These are phyloP conservation scores for Venturia oleaginea DNA, from an alignment of 2,329 filamentous ascomycete species.

Conservation along the genomic window DNA sequence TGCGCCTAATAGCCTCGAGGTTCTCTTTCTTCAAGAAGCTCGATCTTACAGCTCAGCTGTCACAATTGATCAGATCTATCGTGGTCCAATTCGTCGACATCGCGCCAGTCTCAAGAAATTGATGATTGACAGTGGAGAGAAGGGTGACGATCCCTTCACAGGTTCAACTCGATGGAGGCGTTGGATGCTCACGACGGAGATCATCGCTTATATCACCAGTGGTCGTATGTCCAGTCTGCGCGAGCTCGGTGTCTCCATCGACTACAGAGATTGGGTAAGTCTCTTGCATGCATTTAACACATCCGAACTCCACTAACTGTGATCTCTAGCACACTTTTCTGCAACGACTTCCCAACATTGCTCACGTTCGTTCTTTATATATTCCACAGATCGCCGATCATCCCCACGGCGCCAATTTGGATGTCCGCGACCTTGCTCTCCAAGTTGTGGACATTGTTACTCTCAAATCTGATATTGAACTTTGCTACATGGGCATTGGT, in stretches of 20 bases:
- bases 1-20: slow-evolving; percentile 70
- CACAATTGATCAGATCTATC: slow-evolving; percentile 61
- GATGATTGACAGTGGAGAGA: slow-evolving; percentile 60
- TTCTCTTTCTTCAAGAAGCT: slow-evolving; percentile 65
- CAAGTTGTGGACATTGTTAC: slow-evolving; percentile 73
- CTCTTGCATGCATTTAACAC: neutral
- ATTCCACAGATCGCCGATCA: slow-evolving; percentile 59
- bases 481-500: slow-evolving; percentile 70
- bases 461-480: slow-evolving; percentile 62
- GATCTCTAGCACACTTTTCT: slow-evolving; percentile 62
- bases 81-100: slow-evolving; percentile 61
- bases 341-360: slow-evolving; percentile 61
- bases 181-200: slow-evolving; percentile 63
- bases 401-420: slow-evolving; percentile 44
- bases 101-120: slow-evolving; percentile 61
- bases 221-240: slow-evolving; percentile 63
- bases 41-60: slow-evolving; percentile 48
- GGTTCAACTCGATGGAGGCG: slow-evolving; percentile 47
- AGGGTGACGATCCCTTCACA: slow-evolving; percentile 11
- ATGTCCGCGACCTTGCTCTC: slow-evolving; percentile 61
- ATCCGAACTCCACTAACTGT: neutral
- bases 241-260: slow-evolving; percentile 63
- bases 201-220: slow-evolving; percentile 64
- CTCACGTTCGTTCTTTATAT: slow-evolving; percentile 61
- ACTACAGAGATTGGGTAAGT: slow-evolving; percentile 71